Evolutionary conservation across 495 filamentous ascomycete genomes (phyloP).

Genomic region (Aspergillus nidulans): DNA sequence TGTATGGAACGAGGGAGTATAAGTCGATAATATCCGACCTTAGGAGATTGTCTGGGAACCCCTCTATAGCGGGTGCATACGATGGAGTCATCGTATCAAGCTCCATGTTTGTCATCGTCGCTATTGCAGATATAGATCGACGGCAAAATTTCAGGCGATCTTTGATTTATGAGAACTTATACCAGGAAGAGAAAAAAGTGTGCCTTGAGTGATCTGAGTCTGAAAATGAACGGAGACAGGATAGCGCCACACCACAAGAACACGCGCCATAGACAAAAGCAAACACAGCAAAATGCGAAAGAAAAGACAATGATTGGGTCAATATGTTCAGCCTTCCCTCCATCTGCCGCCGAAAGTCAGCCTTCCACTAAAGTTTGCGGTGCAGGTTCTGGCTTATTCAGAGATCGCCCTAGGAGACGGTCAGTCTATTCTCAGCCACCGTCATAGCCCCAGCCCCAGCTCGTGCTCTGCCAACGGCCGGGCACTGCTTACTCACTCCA

Average conservation of each 20-base stretch:
- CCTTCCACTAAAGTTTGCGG: neutral
- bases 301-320: neutral
- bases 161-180: neutral
- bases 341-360: neutral
- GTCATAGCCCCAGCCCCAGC: conserved; percentile 12
- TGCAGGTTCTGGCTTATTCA: neutral
- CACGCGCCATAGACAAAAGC: neutral
- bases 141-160: neutral
- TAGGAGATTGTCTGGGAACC: neutral
- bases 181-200: neutral
- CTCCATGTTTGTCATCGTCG: conserved; percentile 1
- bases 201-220: neutral
- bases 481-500: conserved; percentile 26
- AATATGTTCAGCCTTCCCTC: neutral
- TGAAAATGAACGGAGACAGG: neutral
- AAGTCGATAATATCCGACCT: conserved; percentile 1
- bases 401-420: conserved; percentile 1
- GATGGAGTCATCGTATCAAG: neutral
- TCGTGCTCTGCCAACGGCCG: conserved; percentile 1
- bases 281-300: neutral
- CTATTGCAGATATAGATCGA: neutral
- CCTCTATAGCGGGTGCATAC: neutral
- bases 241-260: neutral
- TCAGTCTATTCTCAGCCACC: conserved; percentile 9
- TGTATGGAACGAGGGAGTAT: conserved; percentile 13